Base-by-base conservation (phyloP, 1,284 basidiomycete genomes). In the Pterulicium gracile region DNA sequence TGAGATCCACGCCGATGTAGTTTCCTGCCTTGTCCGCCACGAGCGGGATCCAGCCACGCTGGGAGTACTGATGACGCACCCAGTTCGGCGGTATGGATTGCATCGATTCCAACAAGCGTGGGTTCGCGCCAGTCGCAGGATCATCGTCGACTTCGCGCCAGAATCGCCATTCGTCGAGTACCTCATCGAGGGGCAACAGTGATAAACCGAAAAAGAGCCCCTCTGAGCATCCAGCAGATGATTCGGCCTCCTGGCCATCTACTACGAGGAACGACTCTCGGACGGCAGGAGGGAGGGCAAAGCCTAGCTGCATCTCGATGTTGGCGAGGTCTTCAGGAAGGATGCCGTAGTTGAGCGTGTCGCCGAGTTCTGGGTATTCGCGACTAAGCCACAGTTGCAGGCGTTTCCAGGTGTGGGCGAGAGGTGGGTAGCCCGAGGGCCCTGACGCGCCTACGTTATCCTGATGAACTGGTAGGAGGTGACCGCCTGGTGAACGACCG, bases 1-100 rank as follows among this genome's bases (percentile, higher is more conserved):
- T 91, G 50, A 98, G 75, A 63, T 99, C 95, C 43, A 99, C 76
- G 45, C 95, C 95, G 51, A 98, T 78, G 61, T 99, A 99, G 66
- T 99, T 99, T 20, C 95, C 96, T 15, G 81, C 82, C 54, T 88
- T 88, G 66, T 99, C 95, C 35, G 84, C 84, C 48, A 97, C 76
- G 51, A 98, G 82, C 12, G 95, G 95, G 55, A 98, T 79, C 95
- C 95, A 98, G 14, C 94, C 95, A 46, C 88, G 78, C 60, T 89
- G 88, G 19, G 93, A 93, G 67, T 98, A 98, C 50, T 85, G 81
- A 54, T 73, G 75, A 58, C 88, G 81, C 54, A 98, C 81, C 88
- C 91, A 98, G n/a, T 79, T 78, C 4, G 85, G 79, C 0, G 95
- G 96, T 55, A 96, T 84, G 32, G 87, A 89, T 49, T 80, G 79